These are phyloP conservation scores for Amaranthus palmeri DNA, from an alignment of 148 eudicot genomes.

Conservation along the genomic window DNA sequence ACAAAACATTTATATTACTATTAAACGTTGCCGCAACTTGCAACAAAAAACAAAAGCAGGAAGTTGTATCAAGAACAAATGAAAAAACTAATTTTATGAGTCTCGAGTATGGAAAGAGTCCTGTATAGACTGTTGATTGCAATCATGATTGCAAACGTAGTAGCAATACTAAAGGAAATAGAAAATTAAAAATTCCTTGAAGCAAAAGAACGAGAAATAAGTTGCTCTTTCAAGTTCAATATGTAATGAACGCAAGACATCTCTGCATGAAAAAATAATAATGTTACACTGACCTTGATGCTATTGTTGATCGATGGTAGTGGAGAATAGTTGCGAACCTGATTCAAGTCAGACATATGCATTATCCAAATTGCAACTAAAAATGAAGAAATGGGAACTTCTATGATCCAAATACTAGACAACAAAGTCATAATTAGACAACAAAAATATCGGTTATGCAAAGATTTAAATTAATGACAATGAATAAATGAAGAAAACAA, in stretches of 20 bases:
- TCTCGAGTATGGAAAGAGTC: neutral
- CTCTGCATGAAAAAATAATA: neutral
- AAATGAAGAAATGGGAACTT: neutral
- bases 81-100: neutral
- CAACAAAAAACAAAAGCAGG: neutral
- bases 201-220: neutral
- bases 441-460: too few species aligned
- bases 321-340: slow-evolving; percentile 85
- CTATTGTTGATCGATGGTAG: slow-evolving; percentile 83
- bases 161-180: neutral
- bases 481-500: too few species aligned
- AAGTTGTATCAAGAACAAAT: neutral
- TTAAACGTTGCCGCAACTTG: neutral
- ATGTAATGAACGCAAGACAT: neutral
- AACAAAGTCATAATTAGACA: too few species aligned
- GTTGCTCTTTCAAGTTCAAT: neutral
- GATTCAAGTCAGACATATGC: slow-evolving; percentile 23
- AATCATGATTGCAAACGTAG: neutral
- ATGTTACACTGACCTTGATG: slow-evolving; percentile 56
- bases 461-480: too few species aligned
- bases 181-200: neutral
- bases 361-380: neutral
- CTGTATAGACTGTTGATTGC: neutral
- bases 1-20: slow-evolving; percentile 23
- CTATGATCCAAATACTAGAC: too few species aligned